phyloP scores from a whole-genome alignment of 495 filamentous ascomycete genomes.

The Hypoxylon lienhwacheense region DNA sequence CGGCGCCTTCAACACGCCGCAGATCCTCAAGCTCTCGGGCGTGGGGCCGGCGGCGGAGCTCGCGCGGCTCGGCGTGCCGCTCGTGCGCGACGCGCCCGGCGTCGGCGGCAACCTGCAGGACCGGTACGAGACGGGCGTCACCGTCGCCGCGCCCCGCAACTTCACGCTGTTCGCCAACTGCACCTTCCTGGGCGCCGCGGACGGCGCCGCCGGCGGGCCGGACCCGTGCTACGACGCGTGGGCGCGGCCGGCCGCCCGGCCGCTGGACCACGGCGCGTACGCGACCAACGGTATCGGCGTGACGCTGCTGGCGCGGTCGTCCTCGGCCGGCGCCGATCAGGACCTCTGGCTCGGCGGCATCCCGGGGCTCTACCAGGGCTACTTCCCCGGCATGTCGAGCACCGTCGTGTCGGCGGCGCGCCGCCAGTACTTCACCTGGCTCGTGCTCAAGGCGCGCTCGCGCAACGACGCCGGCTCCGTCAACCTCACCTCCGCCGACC shows the following conservation, averaged over 20 bases:
- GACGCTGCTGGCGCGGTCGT: slow-evolving; percentile 51
- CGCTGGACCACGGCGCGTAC: slow-evolving; percentile 50
- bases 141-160: slow-evolving; percentile 47
- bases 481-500: slow-evolving; percentile 52
- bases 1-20: slow-evolving; percentile 63
- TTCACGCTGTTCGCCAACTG: slow-evolving; percentile 51
- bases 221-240: slow-evolving; percentile 58
- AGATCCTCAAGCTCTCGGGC: slow-evolving; percentile 65
- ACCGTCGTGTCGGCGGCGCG: slow-evolving; percentile 32
- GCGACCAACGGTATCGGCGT: slow-evolving; percentile 52
- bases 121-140: slow-evolving; percentile 59
- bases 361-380: slow-evolving; percentile 56
- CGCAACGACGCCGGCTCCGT: slow-evolving; percentile 57
- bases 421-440: slow-evolving; percentile 52
- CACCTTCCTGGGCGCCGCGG: no score
- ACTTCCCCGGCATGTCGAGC: slow-evolving; percentile 49
- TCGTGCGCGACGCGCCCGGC: slow-evolving; percentile 58
- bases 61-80: slow-evolving; percentile 48
- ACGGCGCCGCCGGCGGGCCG: slow-evolving; percentile 38
- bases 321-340: slow-evolving; percentile 41
- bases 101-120: slow-evolving; percentile 71
- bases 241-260: slow-evolving; percentile 35
- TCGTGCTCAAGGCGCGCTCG: slow-evolving; percentile 54
- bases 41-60: slow-evolving; percentile 59
- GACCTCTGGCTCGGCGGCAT: slow-evolving; percentile 59